phyloP scores from a whole-genome alignment of 352 stramenopile genomes.

The Pilasporangium apinafurcum region DNA sequence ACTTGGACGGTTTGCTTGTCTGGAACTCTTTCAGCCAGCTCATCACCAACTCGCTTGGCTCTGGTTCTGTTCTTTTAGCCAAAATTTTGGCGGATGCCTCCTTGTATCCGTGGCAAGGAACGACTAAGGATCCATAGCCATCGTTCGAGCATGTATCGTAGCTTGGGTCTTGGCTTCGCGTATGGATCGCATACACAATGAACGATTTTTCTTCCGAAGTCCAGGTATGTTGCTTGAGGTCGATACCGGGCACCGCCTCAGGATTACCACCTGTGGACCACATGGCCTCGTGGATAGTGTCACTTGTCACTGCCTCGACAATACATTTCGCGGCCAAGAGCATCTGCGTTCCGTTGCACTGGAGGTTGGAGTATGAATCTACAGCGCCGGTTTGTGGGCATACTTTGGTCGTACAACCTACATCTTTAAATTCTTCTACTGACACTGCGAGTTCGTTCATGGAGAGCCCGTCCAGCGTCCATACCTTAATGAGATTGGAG shows the following conservation, averaged over 20 bases:
- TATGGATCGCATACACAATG: constrained; percentile 19
- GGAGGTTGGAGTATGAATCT: constrained; percentile 1
- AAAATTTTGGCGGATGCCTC: neutral
- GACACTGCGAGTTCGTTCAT: constrained; percentile 14
- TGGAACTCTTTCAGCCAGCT: constrained; percentile 6
- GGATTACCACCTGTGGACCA: constrained; percentile 18
- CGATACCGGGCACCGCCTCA: constrained; percentile 9
- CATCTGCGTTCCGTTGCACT: constrained; percentile 15
- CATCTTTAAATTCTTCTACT: neutral
- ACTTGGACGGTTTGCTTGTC: neutral
- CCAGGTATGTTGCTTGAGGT: constrained; percentile 12
- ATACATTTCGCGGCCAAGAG: constrained; percentile 18
- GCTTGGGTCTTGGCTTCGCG: constrained; percentile 3
- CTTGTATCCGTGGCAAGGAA: constrained; percentile 9
- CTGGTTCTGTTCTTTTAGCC: neutral
- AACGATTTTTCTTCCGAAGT: constrained; percentile 4
- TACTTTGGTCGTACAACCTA: constrained; percentile 13
- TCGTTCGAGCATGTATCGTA: neutral
- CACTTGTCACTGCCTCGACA: constrained; percentile 3
- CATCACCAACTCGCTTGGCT: neutral
- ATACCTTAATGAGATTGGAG: constrained; percentile 4
- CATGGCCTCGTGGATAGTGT: constrained; percentile 10
- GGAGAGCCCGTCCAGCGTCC: constrained; percentile 5
- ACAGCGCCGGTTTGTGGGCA: constrained; percentile 15
- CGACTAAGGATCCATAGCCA: constrained; percentile 5